Percentiles rank a stretch among this genome's conserved stretches.
These are phyloP conservation scores for Aphanomyces invadans DNA, from an alignment of 352 stramenopile genomes.

Conservation along the genomic window DNA sequence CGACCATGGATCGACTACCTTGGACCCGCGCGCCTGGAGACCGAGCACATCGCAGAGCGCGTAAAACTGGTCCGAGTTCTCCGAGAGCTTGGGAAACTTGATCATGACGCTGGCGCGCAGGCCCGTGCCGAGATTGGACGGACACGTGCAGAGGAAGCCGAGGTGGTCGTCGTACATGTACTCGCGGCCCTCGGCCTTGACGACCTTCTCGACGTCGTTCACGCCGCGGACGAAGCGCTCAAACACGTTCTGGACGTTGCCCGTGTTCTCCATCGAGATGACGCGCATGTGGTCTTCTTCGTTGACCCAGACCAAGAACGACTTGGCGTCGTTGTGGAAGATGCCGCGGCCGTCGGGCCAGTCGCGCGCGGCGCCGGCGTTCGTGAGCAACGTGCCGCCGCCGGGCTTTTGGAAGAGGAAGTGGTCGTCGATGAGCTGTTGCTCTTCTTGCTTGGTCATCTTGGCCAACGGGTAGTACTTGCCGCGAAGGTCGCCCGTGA, in stretches of 20 bases:
- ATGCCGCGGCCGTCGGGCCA: conserved; percentile 69
- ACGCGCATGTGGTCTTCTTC: conserved; percentile 80
- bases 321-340: conserved; percentile 72
- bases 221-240: conserved; percentile 70
- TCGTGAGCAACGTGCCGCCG: conserved; percentile 55
- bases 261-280: conserved; percentile 78
- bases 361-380: conserved; percentile 52
- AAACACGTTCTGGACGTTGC: conserved; percentile 65
- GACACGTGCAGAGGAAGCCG: conserved; percentile 83
- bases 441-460: conserved; percentile 67
- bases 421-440: conserved; percentile 65
- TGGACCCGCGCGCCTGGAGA: conserved; percentile 56
- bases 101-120: conserved; percentile 86
- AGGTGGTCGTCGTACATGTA: conserved; percentile 74
- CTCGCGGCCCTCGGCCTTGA: conserved; percentile 53
- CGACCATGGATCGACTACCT: neutral
- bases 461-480: conserved; percentile 76
- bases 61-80: conserved; percentile 71
- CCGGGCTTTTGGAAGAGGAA: conserved; percentile 84
- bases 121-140: conserved; percentile 84
- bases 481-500: conserved; percentile 60
- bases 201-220: conserved; percentile 66
- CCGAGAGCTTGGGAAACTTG: conserved; percentile 79
- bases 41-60: conserved; percentile 74
- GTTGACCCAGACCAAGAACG: conserved; percentile 81